Percentiles rank a stretch among this genome's conserved stretches.
Conservation (phyloP, 2,329 filamentous ascomycete species). For the Penicillium janthinellum region DNA sequence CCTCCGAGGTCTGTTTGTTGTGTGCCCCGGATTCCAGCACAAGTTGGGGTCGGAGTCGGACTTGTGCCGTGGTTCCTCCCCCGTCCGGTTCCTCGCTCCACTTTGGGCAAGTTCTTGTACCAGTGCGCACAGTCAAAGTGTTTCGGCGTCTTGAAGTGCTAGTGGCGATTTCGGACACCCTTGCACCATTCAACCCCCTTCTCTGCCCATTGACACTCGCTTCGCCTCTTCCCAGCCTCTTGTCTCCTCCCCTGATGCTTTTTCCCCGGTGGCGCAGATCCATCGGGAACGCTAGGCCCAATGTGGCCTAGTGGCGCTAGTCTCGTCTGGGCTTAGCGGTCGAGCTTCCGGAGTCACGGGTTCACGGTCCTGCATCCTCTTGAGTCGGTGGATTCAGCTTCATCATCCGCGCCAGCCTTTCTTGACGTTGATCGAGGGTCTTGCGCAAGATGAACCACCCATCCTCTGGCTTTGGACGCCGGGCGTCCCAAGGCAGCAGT, state of each 20-base stretch:
- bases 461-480: conserved; percentile 36
- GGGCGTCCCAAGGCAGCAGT: conserved; percentile 41
- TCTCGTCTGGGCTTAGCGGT: conserved; percentile 33
- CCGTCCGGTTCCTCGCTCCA: conserved; percentile 15
- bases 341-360: conserved; percentile 40
- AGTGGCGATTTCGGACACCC: neutral
- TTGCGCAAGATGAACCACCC: conserved; percentile 41
- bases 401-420: conserved; percentile 21
- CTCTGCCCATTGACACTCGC: conserved; percentile 1
- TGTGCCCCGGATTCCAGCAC: conserved; percentile 25
- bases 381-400: conserved; percentile 22
- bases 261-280: conserved; percentile 33
- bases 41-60: conserved; percentile 20
- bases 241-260: conserved; percentile 13
- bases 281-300: conserved; percentile 41
- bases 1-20: conserved; percentile 12
- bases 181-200: neutral
- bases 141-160: neutral
- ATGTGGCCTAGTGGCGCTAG: conserved; percentile 28
- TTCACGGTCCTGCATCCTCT: conserved; percentile 30
- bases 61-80: conserved; percentile 23
- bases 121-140: neutral
- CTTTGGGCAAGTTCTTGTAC: conserved; percentile 4
- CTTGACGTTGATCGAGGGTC: neutral
- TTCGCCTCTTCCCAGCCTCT: conserved; percentile 9